Base-by-base conservation (phyloP, 176 grass and related monocot species). In the Carex parvula region DNA sequence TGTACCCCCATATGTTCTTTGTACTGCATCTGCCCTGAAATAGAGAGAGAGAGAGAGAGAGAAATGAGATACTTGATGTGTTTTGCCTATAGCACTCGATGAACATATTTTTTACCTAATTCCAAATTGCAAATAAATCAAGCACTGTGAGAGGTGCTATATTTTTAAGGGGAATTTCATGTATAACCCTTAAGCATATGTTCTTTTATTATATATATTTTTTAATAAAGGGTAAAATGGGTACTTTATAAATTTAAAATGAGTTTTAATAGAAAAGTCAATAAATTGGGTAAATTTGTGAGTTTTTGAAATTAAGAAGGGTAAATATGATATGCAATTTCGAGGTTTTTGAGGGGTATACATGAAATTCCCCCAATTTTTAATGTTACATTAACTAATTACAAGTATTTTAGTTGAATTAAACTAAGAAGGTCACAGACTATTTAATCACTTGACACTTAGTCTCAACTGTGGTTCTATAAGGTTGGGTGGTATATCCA, bases 21-120 rank as follows among this genome's bases (percentile, higher is more conserved):
- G 92, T 79, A 94, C 44, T 3, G 89, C 85, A 84, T 94, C 88
- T 3, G 92, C 89, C 92, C 89, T 91, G 80, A 42, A 86, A 75
- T 54, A 24, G 22, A 24, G 42, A 41, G 39, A 42, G 21, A 62
- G n/a, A n/a, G n/a, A n/a, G 37, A 39, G 37, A 39, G 37, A 39
- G 37, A 29, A 64, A n/a, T 60, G 18, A 60, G 57, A n/a, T 5
- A 60, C 56, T 59, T 59, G 15, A 59, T 6, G 13, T 18, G 16
- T n/a, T 59, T 59, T 60, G 5, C 0, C 2, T 12, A 22, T 29
- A 30, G 61, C 9, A 3, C 22, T 64, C 6, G 7, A 29, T 24
- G 24, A 63, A 21, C 12, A 41, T 33, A 15, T 33, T 15, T 33
- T 15, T 66, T 16, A 14, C 4, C 11, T 15, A 15, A 32, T 32